phyloP scores from a whole-genome alignment of 805 yeast species.

The Nakazawaea anatomiae region DNA sequence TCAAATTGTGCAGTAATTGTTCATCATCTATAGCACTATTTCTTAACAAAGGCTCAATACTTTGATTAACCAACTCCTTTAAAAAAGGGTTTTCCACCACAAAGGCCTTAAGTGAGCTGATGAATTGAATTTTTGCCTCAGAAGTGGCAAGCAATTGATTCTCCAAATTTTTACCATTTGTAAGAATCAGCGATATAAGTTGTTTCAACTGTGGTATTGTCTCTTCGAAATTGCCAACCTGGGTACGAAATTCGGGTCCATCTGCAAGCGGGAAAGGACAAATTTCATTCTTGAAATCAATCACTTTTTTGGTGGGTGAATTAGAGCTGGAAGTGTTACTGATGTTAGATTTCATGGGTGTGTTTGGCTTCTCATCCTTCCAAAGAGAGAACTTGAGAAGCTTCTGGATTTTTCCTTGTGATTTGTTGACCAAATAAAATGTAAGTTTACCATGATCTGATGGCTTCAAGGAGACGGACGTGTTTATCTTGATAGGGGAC shows the following conservation, averaged over 20 bases:
- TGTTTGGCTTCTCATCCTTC: not conserved
- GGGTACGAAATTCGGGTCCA: constrained; percentile 28
- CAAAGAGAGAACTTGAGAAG: constrained; percentile 1
- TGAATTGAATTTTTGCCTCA: constrained; percentile 3
- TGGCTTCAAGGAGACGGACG: not conserved
- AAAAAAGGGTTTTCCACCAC: not conserved
- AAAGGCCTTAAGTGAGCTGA: constrained; percentile 4
- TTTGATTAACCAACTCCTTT: not conserved
- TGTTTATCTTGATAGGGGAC: not conserved
- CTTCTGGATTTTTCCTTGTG: not conserved
- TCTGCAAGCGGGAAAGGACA: constrained; percentile 26
- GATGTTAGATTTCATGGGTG: not conserved
- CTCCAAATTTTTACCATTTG: constrained; percentile 16
- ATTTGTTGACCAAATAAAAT: not conserved
- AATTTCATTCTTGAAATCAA: constrained; percentile 5
- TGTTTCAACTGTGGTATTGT: constrained; percentile 17
- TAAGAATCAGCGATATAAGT: constrained; percentile 14
- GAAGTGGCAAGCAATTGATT: constrained; percentile 8
- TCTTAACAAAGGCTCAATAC: constrained; percentile 1
- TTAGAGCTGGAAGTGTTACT: not conserved
- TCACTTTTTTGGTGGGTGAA: not conserved
- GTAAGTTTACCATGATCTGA: constrained; percentile 1
- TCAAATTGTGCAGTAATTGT: constrained; percentile 14
- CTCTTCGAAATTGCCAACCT: constrained; percentile 21
- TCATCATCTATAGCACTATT: constrained; percentile 9